Evolutionary conservation across 495 filamentous ascomycete species (phyloP), one percentile per base, ranked within the genome.

Genomic region (Thermochaetoides thermophila): DNA sequence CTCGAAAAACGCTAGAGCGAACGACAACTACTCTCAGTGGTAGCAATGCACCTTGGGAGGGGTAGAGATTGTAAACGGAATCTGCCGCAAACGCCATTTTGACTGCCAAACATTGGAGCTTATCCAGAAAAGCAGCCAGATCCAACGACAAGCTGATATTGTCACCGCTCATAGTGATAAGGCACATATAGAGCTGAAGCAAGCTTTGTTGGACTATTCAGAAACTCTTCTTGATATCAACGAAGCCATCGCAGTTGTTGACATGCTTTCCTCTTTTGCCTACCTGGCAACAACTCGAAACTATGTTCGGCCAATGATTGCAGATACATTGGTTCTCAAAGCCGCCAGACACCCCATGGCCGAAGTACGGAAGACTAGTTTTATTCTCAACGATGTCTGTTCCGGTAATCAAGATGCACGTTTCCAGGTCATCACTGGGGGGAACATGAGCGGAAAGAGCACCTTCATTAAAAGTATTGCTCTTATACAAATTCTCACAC

Each of bases 361-460:
- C 7, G 87, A 50, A 52, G 42, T 35, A 19, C 51, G 69, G 32
- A 54, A 42, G 9, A 65, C 53, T 27, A 73, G 68, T 29, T 96
- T 78, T 52, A 61, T 94, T 20, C 80, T 89, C 0, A 97, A 96
- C 43, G 84, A 94, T 10, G 45, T 49, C 35, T 81, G 81, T 27
- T 94, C 84, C 45, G 83, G 84, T 21, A 76, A 73, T 13, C 59
- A 75, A 17, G 73, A 81, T 37, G 69, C 67, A 20, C 73, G 87
- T 6, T 86, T 95, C 52, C 84, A 93, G 39, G 81, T 96, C 39
- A 78, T 97, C 48, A 94, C 89, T 5, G 89, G 89, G 25, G 89
- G 84, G 55, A 97, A 97, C 53, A 96, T 95, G 91, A 91, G 84
- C 45, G 89, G 89, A n/a, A 95, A 94, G 50, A 84, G 83, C 39